A percentile compares a stretch with the other conserved stretches of the same genome.
These are phyloP conservation scores for Scedosporium aurantiacum DNA, from an alignment of 2,329 filamentous ascomycete species.

Conservation along the genomic window DNA sequence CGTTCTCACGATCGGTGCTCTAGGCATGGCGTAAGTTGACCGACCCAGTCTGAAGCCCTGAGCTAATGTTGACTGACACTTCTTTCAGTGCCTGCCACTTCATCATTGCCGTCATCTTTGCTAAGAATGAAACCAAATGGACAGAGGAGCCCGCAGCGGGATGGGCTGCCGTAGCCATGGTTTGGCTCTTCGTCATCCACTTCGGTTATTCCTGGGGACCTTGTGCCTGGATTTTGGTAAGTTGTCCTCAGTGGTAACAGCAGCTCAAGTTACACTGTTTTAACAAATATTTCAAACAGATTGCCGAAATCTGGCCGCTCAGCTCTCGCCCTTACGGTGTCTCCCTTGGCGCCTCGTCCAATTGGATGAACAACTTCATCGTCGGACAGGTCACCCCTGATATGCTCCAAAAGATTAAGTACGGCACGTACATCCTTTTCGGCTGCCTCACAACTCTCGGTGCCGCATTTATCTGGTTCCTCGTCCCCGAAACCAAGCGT, in stretches of 20 bases:
- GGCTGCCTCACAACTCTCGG: constrained; percentile 53
- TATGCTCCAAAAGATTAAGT: constrained; percentile 52
- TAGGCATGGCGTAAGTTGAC: constrained; percentile 47
- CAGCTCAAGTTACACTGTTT: background rate
- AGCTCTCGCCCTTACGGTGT: constrained; percentile 61
- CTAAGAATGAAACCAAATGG: constrained; percentile 50
- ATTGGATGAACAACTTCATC: constrained; percentile 55
- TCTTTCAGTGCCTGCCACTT: constrained; percentile 43
- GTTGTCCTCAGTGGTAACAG: background rate
- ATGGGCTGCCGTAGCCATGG: constrained; percentile 58
- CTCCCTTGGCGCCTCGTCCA: constrained; percentile 53
- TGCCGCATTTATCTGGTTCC: constrained; percentile 50
- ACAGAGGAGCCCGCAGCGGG: constrained; percentile 46
- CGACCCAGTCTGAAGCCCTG: background rate
- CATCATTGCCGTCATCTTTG: constrained; percentile 60
- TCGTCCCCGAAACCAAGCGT: constrained; percentile 55
- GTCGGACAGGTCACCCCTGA: constrained; percentile 61
- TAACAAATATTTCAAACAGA: background rate
- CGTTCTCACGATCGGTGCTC: constrained; percentile 49
- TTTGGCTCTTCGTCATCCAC: constrained; percentile 65
- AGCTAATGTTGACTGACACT: constrained; percentile 8
- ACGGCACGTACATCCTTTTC: constrained; percentile 64
- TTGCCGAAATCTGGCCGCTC: constrained; percentile 61
- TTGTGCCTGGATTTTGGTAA: constrained; percentile 61
- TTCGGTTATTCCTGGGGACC: constrained; percentile 71